Base-by-base conservation (phyloP, 2,329 filamentous ascomycete species). In the Hymenoscyphus repandus region DNA sequence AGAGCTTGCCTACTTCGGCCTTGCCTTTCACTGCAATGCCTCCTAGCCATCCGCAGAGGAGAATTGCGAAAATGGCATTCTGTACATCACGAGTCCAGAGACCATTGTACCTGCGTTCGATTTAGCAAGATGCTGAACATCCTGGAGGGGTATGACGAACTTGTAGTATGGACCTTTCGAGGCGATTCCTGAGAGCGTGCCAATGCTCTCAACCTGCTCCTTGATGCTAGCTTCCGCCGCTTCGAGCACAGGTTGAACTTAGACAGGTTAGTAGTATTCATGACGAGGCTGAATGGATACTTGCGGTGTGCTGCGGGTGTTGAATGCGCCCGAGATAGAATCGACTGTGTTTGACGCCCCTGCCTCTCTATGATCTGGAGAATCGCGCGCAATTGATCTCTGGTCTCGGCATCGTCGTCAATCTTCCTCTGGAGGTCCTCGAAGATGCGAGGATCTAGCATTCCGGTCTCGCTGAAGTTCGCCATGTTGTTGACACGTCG, bases 81-180 rank as follows among this genome's bases (percentile, higher is more conserved):
- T 97, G 92, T 49, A 96, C 73, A 63, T 88, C 82, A 52, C 89
- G 82, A 27, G 83, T 80, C 93, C 93, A 99, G 67, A 90, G 82
- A 50, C 77, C 74, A 70, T 96, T 96, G 74, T 95, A 85, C 60
- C 81, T 34, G 22, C 12, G 22, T 15, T 9, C 31, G 22, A 27
- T 22, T 60, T 40, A 61, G 53, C 36, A 42, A 18, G 6, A 33
- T 30, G 5, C 17, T 13, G 27, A 10, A 33, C 30, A 27, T 33
- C 17, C 20, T 17, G 13, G 30, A 7, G 22, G 27, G 15, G 30
- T 13, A 27, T 38, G 6, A 48, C 70, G 42, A 65, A 96, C 79
- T 96, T 96, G 82, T 97, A 99, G 76, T 97, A 99, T 0, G 93
- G 92, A 64, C 95, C 86, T 67, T 88, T 79, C 22, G 90, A 91